These are phyloP conservation scores for Exophiala spinifera DNA, from an alignment of 2,329 filamentous ascomycete species.

Conservation along the genomic window DNA sequence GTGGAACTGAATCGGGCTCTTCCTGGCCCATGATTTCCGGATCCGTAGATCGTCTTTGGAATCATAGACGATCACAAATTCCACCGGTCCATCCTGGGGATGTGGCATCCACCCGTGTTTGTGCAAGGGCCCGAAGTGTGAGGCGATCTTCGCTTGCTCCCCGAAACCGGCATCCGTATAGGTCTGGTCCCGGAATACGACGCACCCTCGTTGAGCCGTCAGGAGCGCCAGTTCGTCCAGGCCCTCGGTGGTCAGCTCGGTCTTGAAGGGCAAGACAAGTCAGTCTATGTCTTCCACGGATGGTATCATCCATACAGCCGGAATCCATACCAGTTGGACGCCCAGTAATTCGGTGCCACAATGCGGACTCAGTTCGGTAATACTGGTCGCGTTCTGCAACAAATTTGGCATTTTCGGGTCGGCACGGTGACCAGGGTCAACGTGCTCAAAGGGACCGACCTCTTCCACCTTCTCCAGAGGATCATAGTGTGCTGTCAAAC, in stretches of 20 bases:
- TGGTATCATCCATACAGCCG: too few species aligned
- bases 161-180: conserved; percentile 27
- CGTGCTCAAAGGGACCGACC: conserved; percentile 36
- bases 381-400: conserved; percentile 30
- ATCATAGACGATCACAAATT: neutral
- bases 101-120: conserved; percentile 30
- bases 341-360: conserved; percentile 30
- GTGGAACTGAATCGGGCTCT: too few species aligned
- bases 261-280: neutral
- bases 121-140: conserved; percentile 30
- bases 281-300: too few species aligned
- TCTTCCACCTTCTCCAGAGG: too few species aligned
- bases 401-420: conserved; percentile 44
- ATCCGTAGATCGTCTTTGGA: too few species aligned
- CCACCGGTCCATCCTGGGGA: conserved; percentile 24
- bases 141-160: conserved; percentile 23
- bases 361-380: conserved; percentile 31
- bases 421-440: conserved; percentile 41
- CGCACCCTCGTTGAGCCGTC: conserved; percentile 27
- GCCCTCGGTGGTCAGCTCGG: neutral
- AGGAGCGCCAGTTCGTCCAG: conserved; percentile 19
- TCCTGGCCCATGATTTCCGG: too few species aligned
- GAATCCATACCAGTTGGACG: conserved; percentile 16
- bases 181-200: conserved; percentile 27
- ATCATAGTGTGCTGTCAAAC: too few species aligned